Evolutionary conservation across 768 basidiomycete genomes (phyloP).

Genomic region (Gloeopeniophorella convolvens): DNA sequence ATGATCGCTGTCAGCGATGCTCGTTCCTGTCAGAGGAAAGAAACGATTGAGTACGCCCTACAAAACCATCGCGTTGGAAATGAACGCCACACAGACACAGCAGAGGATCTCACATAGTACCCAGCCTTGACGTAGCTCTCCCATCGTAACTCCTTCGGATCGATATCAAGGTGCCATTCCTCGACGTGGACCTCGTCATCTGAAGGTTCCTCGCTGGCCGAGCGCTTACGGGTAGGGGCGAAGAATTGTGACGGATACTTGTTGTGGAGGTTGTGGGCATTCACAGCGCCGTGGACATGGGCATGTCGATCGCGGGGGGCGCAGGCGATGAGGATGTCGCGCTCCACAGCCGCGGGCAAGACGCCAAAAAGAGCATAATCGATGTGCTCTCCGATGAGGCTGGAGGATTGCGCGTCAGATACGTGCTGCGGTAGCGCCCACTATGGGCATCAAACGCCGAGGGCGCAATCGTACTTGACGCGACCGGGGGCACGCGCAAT

Average conservation of each 20-base stretch:
- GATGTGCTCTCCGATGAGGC: conserved; percentile 65
- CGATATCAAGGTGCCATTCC: conserved; percentile 71
- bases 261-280: conserved; percentile 53
- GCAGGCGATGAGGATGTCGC: conserved; percentile 77
- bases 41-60: conserved; percentile 65
- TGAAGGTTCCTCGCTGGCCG: conserved; percentile 29
- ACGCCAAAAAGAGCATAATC: conserved; percentile 83
- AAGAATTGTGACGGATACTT: conserved; percentile 59
- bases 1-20: conserved; percentile 6
- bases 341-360: conserved; percentile 78
- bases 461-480: conserved; percentile 50
- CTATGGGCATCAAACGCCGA: conserved; percentile 27
- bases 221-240: conserved; percentile 38
- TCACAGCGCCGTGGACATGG: conserved; percentile 44
- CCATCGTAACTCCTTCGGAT: conserved; percentile 66
- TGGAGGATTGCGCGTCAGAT: conserved; percentile 7
- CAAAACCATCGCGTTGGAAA: not conserved
- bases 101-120: conserved; percentile 53
- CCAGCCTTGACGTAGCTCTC: conserved; percentile 86
- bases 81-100: not conserved
- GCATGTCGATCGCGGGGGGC: conserved; percentile 35
- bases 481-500: conserved; percentile 76
- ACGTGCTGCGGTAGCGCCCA: not conserved
- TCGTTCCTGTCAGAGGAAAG: conserved; percentile 31
- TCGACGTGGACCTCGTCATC: conserved; percentile 34